Evolutionary conservation across 352 stramenopile genomes (phyloP).

Genomic region (Pythium apleroticum): DNA sequence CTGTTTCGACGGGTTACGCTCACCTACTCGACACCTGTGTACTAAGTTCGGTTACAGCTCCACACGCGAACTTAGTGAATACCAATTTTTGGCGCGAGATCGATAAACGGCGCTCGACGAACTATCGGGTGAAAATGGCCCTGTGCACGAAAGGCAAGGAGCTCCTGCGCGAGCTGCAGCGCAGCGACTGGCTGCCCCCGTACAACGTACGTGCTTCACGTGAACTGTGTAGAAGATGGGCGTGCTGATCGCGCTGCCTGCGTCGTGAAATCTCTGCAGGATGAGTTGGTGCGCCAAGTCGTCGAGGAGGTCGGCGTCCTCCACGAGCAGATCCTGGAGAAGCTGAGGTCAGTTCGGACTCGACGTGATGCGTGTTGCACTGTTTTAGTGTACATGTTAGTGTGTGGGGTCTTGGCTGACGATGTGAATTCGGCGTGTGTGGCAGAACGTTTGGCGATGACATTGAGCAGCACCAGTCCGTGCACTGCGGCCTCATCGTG

Average conservation of each 20-base stretch:
- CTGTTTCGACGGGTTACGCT: neutral
- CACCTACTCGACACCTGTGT: no score
- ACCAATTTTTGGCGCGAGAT: constrained; percentile 27
- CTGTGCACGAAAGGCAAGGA: constrained; percentile 80
- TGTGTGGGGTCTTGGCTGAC: neutral
- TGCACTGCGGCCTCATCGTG: constrained; percentile 83
- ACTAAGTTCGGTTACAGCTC: neutral
- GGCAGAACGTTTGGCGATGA: constrained; percentile 62
- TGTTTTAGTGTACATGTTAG: no score
- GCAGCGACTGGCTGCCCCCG: constrained; percentile 90
- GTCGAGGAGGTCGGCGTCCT: constrained; percentile 70
- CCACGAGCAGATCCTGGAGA: constrained; percentile 73
- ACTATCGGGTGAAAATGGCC: constrained; percentile 35
- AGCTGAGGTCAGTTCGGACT: no score
- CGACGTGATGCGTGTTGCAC: no score
- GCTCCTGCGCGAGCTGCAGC: constrained; percentile 88
- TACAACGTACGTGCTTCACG: constrained; percentile 76
- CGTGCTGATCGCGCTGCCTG: neutral
- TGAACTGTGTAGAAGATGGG: neutral
- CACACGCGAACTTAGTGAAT: neutral
- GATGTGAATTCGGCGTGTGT: neutral
- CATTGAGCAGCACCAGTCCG: constrained; percentile 53
- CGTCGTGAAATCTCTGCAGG: constrained; percentile 32
- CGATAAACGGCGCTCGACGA: neutral
- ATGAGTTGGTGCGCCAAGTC: constrained; percentile 80